Percentiles rank a stretch among this genome's conserved stretches.
Evolutionary conservation across 2,329 filamentous ascomycete species (phyloP).

Genomic region (Gaeumannomyces sp.): DNA sequence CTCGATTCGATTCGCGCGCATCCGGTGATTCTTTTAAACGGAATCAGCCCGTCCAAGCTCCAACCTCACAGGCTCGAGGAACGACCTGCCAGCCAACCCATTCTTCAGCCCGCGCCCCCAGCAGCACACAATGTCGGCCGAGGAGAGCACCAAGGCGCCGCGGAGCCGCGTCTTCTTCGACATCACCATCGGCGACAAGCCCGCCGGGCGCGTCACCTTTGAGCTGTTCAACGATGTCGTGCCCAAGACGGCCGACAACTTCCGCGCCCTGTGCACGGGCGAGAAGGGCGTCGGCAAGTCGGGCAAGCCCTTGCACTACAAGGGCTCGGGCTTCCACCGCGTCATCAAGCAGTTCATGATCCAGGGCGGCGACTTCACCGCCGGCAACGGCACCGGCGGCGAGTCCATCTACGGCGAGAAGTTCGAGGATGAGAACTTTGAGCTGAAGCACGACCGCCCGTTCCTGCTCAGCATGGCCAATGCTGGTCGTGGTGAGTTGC

Average conservation of each 20-base stretch:
- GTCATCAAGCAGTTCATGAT: conserved; percentile 99
- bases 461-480: conserved; percentile 98
- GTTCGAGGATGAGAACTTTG: conserved; percentile 96
- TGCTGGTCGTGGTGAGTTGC: conserved; percentile 70
- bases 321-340: conserved; percentile 87
- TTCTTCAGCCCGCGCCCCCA: not conserved
- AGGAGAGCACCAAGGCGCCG: conserved; percentile 38
- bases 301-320: conserved; percentile 87
- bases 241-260: conserved; percentile 95
- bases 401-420: conserved; percentile 97
- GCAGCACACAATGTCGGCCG: conserved; percentile 29
- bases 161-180: conserved; percentile 90
- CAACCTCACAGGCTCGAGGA: not conserved
- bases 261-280: conserved; percentile 87
- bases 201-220: conserved; percentile 74
- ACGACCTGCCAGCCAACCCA: not conserved
- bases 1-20: not conserved
- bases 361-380: conserved; percentile 94
- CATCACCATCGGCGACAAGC: conserved; percentile 69
- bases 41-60: not conserved
- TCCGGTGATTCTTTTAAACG: not conserved
- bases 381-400: conserved; percentile 87
- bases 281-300: conserved; percentile 81
- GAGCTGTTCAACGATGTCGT: conserved; percentile 74
- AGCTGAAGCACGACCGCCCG: conserved; percentile 82